Conservation (phyloP, 306 rosid genomes). For the Medicago lupulina region DNA sequence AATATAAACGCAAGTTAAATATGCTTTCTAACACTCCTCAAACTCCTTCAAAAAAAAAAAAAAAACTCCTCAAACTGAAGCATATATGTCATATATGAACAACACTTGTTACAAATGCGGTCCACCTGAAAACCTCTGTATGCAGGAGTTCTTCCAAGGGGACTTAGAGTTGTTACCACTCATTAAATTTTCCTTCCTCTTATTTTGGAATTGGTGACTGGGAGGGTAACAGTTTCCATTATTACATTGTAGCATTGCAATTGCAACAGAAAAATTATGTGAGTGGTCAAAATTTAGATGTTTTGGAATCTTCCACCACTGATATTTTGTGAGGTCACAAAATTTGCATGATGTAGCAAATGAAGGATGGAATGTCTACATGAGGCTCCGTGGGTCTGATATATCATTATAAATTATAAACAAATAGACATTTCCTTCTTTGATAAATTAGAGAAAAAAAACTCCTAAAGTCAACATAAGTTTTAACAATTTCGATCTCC, state of each 20-base stretch:
- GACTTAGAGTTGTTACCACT: background rate
- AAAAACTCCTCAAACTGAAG: no score
- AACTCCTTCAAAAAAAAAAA: no score
- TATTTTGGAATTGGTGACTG: background rate
- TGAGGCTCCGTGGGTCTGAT: background rate
- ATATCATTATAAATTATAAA: background rate
- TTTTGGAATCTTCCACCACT: background rate
- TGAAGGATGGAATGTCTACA: background rate
- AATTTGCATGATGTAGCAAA: background rate
- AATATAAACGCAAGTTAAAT: no score
- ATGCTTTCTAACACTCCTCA: no score
- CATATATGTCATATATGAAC: no score
- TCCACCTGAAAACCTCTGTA: no score
- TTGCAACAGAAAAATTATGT: background rate
- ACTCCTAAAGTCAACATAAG: slow-evolving; percentile 2
- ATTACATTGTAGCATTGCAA: background rate
- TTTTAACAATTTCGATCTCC: slow-evolving; percentile 17
- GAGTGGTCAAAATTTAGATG: background rate
- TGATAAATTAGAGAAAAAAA: slow-evolving; percentile 10
- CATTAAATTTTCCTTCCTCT: background rate
- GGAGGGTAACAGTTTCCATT: background rate
- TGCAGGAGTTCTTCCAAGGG: no score
- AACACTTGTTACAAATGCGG: no score
- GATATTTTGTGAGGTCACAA: background rate
- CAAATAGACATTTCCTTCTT: background rate